phyloP scores from a whole-genome alignment of 345 rosid genomes.

The Camelina sativa region DNA sequence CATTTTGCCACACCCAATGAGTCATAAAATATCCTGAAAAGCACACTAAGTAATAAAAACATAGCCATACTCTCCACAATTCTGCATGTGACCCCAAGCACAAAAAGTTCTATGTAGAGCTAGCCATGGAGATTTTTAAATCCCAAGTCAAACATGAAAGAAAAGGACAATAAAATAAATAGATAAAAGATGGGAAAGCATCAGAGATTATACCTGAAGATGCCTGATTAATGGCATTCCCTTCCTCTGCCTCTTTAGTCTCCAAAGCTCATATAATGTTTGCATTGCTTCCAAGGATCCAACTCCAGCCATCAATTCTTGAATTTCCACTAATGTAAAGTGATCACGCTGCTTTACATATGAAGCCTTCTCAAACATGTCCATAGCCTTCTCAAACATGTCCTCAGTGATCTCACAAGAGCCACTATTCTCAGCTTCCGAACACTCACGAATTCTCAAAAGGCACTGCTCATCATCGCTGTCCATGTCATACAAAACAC shows the following conservation, averaged over 20 bases:
- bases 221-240: conserved; percentile 93
- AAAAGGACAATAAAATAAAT: conserved; percentile 1
- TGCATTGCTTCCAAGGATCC: conserved; percentile 57
- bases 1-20: conserved; percentile 4
- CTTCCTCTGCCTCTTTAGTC: conserved; percentile 70
- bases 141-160: neutral
- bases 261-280: conserved; percentile 73
- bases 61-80: neutral
- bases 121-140: conserved; percentile 22
- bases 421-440: conserved; percentile 47
- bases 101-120: conserved; percentile 8
- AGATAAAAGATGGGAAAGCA: neutral
- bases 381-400: conserved; percentile 82
- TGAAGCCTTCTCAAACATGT: conserved; percentile 86
- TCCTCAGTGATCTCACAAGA: conserved; percentile 57
- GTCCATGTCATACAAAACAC: conserved; percentile 91
- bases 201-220: conserved; percentile 71
- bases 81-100: conserved; percentile 22
- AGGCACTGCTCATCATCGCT: conserved; percentile 91
- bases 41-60: conserved; percentile 8
- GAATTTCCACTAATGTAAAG: conserved; percentile 69
- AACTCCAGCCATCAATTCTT: conserved; percentile 61
- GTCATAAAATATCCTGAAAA: conserved; percentile 4
- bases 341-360: conserved; percentile 70
- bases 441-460: conserved; percentile 48